Conservation (phyloP, 441 rosid species). For the Pelargonium fulgidum region DNA sequence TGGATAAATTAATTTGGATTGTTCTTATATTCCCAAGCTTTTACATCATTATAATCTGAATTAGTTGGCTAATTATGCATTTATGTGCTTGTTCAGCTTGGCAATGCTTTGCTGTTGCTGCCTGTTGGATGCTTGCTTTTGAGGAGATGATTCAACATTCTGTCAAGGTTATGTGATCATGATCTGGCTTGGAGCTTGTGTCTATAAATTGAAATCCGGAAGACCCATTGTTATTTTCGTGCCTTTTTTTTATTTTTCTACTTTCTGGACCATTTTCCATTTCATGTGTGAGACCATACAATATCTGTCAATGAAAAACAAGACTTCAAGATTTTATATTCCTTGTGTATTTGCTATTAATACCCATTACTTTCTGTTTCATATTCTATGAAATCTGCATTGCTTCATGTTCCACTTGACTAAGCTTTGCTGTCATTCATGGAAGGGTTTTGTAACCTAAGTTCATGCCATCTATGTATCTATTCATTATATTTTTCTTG, state of each 20-base stretch:
- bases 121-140: constrained; percentile 2
- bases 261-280: background rate
- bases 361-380: background rate
- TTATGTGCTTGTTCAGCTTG: background rate
- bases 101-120: constrained; percentile 6
- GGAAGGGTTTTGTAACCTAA: no score
- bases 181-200: background rate
- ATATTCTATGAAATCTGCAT: background rate
- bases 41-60: background rate
- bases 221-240: background rate
- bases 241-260: background rate
- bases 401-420: no score
- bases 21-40: background rate
- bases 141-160: background rate
- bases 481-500: no score
- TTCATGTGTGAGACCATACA: background rate
- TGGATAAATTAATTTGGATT: background rate
- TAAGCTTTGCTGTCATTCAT: no score
- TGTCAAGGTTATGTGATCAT: background rate
- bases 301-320: background rate
- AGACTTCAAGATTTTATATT: background rate
- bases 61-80: background rate
- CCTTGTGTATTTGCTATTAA: background rate
- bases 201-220: background rate
- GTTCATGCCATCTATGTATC: no score